Conservation (phyloP, 1,284 basidiomycete genomes). For the Rhodofomes roseus region DNA sequence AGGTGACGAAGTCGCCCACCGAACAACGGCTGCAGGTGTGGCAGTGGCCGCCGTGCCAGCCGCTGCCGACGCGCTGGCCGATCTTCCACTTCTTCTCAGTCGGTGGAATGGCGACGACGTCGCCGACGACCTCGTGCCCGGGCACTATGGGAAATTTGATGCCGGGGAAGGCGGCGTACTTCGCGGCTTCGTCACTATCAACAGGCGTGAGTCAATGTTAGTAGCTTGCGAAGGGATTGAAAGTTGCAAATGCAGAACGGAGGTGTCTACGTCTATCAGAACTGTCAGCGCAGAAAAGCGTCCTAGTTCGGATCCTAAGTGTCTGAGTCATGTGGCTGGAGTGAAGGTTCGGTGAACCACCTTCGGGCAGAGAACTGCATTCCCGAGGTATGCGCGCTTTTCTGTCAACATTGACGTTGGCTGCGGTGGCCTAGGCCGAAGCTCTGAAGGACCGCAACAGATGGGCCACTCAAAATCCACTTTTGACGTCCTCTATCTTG, state of each 20-base stretch:
- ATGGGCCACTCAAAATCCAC: too few relatives aligned
- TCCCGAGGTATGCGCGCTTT: too few relatives aligned
- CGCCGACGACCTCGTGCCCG: slow-evolving; percentile 28
- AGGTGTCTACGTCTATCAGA: too few relatives aligned
- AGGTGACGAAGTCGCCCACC: slow-evolving; percentile 19
- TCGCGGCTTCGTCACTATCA: slow-evolving; percentile 20
- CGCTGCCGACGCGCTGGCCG: slow-evolving; percentile 26
- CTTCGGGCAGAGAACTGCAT: neutral
- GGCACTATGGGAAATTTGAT: slow-evolving; percentile 20
- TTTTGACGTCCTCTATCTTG: too few relatives aligned
- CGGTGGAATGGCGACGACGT: slow-evolving; percentile 21
- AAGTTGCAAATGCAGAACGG: neutral
- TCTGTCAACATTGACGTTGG: too few relatives aligned
- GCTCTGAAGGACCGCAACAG: too few relatives aligned
- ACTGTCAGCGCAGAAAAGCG: too few relatives aligned
- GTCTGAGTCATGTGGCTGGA: neutral
- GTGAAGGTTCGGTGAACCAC: neutral
- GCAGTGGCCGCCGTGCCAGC: slow-evolving; percentile 27
- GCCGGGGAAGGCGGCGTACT: slow-evolving; percentile 14
- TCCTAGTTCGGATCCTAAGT: too few relatives aligned
- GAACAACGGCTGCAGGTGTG: slow-evolving; percentile 18
- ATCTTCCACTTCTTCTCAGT: slow-evolving; percentile 21
- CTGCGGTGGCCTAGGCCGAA: too few relatives aligned
- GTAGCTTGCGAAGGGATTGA: neutral
- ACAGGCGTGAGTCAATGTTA: neutral